Base-by-base conservation (phyloP, 2,329 filamentous ascomycete genomes). In the Colletotrichum eleusines region DNA sequence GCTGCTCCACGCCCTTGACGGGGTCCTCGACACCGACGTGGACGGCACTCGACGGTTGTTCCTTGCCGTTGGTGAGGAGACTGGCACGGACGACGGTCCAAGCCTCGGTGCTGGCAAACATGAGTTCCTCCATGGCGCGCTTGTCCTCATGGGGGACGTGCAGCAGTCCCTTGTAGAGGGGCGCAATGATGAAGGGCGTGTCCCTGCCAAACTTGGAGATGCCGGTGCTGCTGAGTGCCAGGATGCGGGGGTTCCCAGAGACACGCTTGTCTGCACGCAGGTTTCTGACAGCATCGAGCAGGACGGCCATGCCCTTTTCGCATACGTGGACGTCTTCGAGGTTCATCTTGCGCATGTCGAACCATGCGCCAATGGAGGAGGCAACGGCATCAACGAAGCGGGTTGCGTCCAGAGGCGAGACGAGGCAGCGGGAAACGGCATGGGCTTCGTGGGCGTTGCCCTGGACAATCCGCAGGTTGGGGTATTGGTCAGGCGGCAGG, bases 271-370 rank as follows among this genome's bases (percentile, higher is more conserved):
- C 63, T n/a, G 63, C 40, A 18, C 81, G 78, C 7, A 80, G 73
- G 5, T 76, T 65, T 0, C 72, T 53, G 9, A 87, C 72, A 1
- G 83, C 82, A 0, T 76, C 73, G 0, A 89, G 73, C 1, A 89
- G 80, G 2, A 80, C 76, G 3, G 66, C 62, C 72, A 84, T 85
- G 66, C 82, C 84, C 28, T 79, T 78, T 42, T 82, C 76, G 76
- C 87, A 89, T 31, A 89, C 81, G 16, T 81, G 74, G 0, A 84
- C 82, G 73, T 89, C 84, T 69, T 84, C 81, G 31, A 84, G 75
- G 2, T 74, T 77, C 66, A 83, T 73, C 44, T 77, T 81, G 50
- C 74, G 71, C 57, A 81, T 55, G 61, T 75, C 62, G 42, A 81
- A 76, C 48, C 75, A 73, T 69, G 74, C 73, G 67, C 87, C 87